phyloP scores from a whole-genome alignment of 768 basidiomycete genomes.

The Galerina sulciceps region DNA sequence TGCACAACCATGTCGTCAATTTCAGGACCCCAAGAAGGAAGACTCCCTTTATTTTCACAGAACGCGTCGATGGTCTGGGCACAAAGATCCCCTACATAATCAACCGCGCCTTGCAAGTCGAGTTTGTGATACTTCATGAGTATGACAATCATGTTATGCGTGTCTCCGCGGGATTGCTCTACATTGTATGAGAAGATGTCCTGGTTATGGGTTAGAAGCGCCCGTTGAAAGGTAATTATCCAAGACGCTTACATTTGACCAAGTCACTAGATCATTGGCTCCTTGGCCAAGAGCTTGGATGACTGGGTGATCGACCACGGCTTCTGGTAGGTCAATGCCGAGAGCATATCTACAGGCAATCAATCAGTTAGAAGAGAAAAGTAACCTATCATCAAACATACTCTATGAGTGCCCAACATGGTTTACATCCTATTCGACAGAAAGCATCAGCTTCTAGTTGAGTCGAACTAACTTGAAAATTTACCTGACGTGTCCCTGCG shows the following conservation, averaged over 20 bases:
- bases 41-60: constrained; percentile 42
- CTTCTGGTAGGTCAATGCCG: constrained; percentile 72
- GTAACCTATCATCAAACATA: constrained; percentile 31
- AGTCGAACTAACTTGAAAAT: constrained; percentile 5
- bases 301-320: constrained; percentile 67
- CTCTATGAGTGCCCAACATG: constrained; percentile 79
- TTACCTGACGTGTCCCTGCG: constrained; percentile 75
- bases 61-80: constrained; percentile 57
- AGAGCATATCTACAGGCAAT: constrained; percentile 54
- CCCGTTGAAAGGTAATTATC: not conserved
- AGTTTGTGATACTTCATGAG: constrained; percentile 65
- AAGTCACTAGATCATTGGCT: constrained; percentile 80
- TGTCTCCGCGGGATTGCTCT: constrained; percentile 71
- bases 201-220: constrained; percentile 34
- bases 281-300: constrained; percentile 65
- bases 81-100: constrained; percentile 68
- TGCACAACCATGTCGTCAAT: constrained; percentile 59
- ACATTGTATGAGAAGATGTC: constrained; percentile 80
- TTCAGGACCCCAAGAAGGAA: constrained; percentile 69
- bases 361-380: not conserved
- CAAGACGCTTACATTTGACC: constrained; percentile 68
- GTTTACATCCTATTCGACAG: constrained; percentile 56
- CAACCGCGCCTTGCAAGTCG: constrained; percentile 63
- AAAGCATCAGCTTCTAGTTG: constrained; percentile 1
- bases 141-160: constrained; percentile 75